These are phyloP conservation scores for Phragmites australis DNA, from an alignment of 176 grass and related monocot genomes.

Conservation along the genomic window DNA sequence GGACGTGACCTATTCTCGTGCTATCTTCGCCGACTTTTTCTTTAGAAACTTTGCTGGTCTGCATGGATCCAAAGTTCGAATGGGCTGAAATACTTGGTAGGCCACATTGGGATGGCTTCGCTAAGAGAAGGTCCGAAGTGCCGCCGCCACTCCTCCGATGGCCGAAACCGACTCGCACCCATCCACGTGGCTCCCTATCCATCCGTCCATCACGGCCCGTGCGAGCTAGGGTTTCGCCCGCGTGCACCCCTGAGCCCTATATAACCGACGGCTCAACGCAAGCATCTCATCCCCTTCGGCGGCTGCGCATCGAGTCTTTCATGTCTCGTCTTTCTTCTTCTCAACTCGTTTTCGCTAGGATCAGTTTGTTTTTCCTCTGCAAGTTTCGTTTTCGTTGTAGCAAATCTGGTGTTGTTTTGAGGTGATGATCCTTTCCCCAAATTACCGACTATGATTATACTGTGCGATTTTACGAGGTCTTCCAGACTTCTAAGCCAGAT, in stretches of 20 bases:
- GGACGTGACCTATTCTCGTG: background rate
- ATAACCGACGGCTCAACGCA: background rate
- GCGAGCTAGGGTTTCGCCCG: conserved; percentile 39
- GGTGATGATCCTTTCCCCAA: conserved; percentile 62
- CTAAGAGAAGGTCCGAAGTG: background rate
- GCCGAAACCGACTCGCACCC: background rate
- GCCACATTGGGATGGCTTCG: background rate
- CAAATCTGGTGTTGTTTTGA: conserved; percentile 13
- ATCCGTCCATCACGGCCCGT: conserved; percentile 10
- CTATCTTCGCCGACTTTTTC: background rate
- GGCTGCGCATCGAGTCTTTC: background rate
- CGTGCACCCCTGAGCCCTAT: background rate
- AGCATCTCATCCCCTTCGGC: background rate
- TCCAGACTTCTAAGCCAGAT: conserved; percentile 48
- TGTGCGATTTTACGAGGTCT: conserved; percentile 46
- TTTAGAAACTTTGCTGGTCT: background rate
- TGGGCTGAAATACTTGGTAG: background rate
- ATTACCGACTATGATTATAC: conserved; percentile 55
- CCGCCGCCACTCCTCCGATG: too few species aligned
- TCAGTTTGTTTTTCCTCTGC: background rate
- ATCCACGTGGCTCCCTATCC: background rate
- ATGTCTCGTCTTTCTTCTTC: background rate
- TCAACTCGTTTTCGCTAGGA: background rate
- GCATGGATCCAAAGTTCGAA: background rate
- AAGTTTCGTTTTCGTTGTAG: background rate